Conservation (phyloP, 2,329 filamentous ascomycete genomes). For the Aotearoamyces nothofagi region DNA sequence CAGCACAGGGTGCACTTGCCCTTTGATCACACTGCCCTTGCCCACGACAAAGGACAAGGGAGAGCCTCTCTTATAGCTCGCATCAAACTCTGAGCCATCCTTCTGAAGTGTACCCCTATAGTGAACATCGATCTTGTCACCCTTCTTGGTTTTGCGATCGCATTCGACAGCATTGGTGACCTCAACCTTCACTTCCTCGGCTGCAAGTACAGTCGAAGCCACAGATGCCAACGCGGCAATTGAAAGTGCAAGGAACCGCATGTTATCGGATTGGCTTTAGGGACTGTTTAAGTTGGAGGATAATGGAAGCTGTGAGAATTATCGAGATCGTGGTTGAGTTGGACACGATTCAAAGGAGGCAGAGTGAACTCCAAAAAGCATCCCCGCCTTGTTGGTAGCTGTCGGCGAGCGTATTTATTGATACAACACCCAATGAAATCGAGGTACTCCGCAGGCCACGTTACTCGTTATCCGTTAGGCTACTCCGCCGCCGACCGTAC, state of each 20-base stretch:
- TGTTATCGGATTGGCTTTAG: too few relatives aligned
- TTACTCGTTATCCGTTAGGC: too few relatives aligned
- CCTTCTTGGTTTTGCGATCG: conserved; percentile 58
- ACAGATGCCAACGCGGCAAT: conserved; percentile 15
- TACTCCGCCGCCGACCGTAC: too few relatives aligned
- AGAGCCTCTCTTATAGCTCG: conserved; percentile 60
- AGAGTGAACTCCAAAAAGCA: too few relatives aligned
- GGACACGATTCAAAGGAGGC: too few relatives aligned
- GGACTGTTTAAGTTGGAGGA: too few relatives aligned
- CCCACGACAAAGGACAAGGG: conserved; percentile 75
- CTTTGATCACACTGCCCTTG: conserved; percentile 72
- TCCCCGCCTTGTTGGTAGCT: too few relatives aligned
- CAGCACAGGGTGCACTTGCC: conserved; percentile 35
- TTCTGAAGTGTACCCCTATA: conserved; percentile 69
- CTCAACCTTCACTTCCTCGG: conserved; percentile 56
- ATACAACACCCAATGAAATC: too few relatives aligned
- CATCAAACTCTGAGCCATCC: conserved; percentile 70
- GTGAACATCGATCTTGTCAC: conserved; percentile 74
- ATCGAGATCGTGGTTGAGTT: too few relatives aligned
- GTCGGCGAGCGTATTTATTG: too few relatives aligned
- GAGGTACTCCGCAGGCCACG: too few relatives aligned
- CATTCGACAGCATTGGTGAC: conserved; percentile 62
- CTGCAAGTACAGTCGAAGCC: conserved; percentile 14
- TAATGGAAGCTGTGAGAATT: too few relatives aligned
- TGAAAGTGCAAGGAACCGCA: conserved; percentile 18